Evolutionary conservation across 1,139 yeast genomes (phyloP).

Genomic region (Blastobotrys persicus): DNA sequence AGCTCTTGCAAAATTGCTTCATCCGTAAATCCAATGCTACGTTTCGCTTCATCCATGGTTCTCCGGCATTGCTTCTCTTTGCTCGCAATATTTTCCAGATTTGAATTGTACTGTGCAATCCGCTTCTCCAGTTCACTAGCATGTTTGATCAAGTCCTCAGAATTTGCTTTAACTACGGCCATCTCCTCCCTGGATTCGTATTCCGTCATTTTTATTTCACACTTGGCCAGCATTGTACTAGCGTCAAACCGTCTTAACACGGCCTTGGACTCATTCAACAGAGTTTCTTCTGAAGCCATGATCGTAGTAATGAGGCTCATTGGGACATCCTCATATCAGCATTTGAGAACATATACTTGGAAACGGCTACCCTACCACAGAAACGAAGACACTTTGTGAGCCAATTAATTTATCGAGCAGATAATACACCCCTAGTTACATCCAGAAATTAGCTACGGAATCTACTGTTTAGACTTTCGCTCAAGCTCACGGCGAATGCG

Average conservation of each 20-base stretch:
- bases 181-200: background rate
- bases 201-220: background rate
- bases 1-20: background rate
- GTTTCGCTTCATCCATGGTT: background rate
- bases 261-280: background rate
- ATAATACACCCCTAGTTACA: too few species aligned
- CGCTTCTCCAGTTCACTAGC: background rate
- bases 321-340: background rate
- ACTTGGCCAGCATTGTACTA: background rate
- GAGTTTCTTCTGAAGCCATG: background rate
- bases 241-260: background rate
- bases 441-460: background rate
- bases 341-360: too few species aligned
- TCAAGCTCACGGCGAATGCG: constrained; percentile 52
- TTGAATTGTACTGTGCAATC: background rate
- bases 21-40: background rate
- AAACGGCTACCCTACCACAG: too few species aligned
- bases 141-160: background rate
- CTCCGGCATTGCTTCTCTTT: background rate
- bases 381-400: too few species aligned
- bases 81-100: background rate
- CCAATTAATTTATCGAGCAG: too few species aligned
- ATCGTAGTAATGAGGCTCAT: background rate
- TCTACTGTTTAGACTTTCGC: background rate
- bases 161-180: background rate